Percentiles rank a stretch among this genome's conserved stretches.
Conservation (phyloP, 2,329 filamentous ascomycete species). For the Talaromyces sp. region DNA sequence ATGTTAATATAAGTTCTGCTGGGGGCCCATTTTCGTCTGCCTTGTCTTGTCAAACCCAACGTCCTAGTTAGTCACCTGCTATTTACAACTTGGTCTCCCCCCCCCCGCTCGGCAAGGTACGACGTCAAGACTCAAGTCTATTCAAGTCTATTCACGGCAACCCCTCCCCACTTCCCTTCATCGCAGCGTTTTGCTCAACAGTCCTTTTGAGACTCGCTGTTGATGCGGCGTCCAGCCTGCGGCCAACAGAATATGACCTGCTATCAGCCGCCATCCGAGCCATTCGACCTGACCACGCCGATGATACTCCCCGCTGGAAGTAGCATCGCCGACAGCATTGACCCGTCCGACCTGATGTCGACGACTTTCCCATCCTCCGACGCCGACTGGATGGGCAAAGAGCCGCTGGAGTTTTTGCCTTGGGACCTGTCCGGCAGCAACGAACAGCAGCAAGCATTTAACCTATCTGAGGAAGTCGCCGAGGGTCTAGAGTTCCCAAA, state of each 20-base stretch:
- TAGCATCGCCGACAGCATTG: not conserved
- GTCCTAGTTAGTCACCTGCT: not conserved
- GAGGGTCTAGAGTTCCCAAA: conserved; percentile 5
- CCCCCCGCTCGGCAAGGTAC: not conserved
- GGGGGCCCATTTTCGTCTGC: not conserved
- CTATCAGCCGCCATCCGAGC: conserved; percentile 5
- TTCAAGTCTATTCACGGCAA: not conserved
- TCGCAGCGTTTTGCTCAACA: not conserved
- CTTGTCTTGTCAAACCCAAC: not conserved
- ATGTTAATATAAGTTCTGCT: not conserved
- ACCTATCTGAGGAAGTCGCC: conserved; percentile 1
- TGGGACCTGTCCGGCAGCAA: conserved; percentile 7
- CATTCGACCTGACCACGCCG: conserved; percentile 7
- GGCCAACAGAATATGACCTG: conserved; percentile 2
- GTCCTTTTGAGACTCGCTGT: not conserved
- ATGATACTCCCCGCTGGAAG: conserved; percentile 5
- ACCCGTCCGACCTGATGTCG: conserved; percentile 7
- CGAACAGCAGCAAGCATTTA: conserved; percentile 3
- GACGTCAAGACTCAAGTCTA: not conserved
- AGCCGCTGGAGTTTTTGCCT: conserved; percentile 6
- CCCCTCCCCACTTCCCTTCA: not conserved
- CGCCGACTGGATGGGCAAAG: conserved; percentile 10
- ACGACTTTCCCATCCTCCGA: conserved; percentile 3
- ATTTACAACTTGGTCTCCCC: not conserved
- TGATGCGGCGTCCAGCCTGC: not conserved